Conservation (phyloP, 2,329 filamentous ascomycete species). For the Colletotrichum magnum region DNA sequence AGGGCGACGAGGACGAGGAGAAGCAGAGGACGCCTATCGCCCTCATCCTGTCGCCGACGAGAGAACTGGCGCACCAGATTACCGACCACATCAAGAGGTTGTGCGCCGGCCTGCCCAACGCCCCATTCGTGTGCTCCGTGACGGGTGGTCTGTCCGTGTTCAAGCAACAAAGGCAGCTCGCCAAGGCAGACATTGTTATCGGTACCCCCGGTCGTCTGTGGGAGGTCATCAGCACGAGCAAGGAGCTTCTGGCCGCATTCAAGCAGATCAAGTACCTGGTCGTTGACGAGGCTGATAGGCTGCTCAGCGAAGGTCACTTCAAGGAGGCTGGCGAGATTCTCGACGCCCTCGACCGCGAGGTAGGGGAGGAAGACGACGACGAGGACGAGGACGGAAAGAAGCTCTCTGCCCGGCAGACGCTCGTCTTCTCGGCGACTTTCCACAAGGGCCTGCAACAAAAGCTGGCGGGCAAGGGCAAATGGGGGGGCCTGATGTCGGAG, state of each 20-base stretch:
- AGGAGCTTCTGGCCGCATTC: constrained; percentile 78
- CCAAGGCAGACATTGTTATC: constrained; percentile 91
- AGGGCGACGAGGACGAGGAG: constrained; percentile 47
- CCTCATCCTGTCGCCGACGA: constrained; percentile 89
- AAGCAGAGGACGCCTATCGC: constrained; percentile 72
- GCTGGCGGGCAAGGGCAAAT: constrained; percentile 81
- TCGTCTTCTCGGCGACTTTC: constrained; percentile 98
- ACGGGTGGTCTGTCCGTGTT: constrained; percentile 95
- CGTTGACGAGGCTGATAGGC: constrained; percentile 92
- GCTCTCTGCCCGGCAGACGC: constrained; percentile 77
- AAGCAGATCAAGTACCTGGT: constrained; percentile 85
- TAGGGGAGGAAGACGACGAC: constrained; percentile 70
- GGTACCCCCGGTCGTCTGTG: constrained; percentile 93
- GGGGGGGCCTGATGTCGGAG: constrained; percentile 66
- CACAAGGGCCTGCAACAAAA: constrained; percentile 93
- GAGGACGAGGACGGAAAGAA: constrained; percentile 63
- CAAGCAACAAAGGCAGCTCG: constrained; percentile 90
- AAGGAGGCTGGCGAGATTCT: constrained; percentile 94
- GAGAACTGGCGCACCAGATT: constrained; percentile 94
- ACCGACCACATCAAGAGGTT: constrained; percentile 84
- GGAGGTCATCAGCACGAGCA: constrained; percentile 89
- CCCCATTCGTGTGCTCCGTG: constrained; percentile 85
- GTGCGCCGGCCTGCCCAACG: constrained; percentile 71
- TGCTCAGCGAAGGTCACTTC: constrained; percentile 94
- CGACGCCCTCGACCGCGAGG: constrained; percentile 80